Evolutionary conservation across 495 filamentous ascomycete genomes (phyloP).

Genomic region (Penicillium waksmanii): DNA sequence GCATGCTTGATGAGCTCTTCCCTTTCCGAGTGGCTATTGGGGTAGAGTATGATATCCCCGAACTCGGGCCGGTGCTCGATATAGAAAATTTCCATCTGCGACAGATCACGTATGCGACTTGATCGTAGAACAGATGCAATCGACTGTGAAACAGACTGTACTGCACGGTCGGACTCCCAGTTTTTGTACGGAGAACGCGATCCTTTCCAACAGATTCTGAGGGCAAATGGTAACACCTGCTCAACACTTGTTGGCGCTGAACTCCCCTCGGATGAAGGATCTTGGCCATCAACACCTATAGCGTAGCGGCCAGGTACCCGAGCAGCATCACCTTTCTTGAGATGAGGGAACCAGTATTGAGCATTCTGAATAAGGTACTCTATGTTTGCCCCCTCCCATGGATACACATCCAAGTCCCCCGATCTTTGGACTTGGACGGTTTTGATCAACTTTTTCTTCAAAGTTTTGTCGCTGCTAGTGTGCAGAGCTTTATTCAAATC

Average conservation of each 20-base stretch:
- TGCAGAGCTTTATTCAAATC: neutral
- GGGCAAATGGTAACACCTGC: neutral
- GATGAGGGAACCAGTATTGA: neutral
- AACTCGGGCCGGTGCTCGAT: neutral
- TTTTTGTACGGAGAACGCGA: neutral
- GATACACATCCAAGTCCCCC: neutral
- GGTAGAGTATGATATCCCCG: neutral
- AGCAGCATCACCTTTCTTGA: neutral
- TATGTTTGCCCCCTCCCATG: neutral
- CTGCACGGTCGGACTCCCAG: neutral
- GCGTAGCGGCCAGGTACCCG: neutral
- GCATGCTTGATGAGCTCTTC: neutral
- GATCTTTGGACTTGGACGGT: neutral
- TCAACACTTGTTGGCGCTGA: neutral
- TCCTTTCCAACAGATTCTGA: neutral
- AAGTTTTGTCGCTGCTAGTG: neutral
- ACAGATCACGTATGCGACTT: neutral
- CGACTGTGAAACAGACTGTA: neutral
- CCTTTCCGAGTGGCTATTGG: neutral
- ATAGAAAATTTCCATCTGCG: neutral
- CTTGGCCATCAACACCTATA: neutral
- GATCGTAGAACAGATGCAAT: neutral
- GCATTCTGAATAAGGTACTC: neutral
- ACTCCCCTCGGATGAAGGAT: neutral
- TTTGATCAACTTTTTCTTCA: slow-evolving; percentile 2